phyloP scores from a whole-genome alignment of 2,329 filamentous ascomycete species.

The Fonsecaea multimorphosa region DNA sequence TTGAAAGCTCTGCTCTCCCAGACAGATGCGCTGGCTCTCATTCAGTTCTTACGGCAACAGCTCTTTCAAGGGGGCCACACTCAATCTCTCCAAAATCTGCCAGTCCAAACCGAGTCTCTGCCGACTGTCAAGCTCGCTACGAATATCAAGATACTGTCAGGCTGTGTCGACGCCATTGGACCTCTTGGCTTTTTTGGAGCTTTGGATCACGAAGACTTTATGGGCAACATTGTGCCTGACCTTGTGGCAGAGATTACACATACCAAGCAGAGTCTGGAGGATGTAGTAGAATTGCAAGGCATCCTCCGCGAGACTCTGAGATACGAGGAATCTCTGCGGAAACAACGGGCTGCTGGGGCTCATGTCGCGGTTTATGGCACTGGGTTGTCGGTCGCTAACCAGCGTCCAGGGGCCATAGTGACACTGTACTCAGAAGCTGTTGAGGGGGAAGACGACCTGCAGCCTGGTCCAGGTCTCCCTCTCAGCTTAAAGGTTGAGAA shows the following conservation, averaged over 20 bases:
- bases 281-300: conserved; percentile 54
- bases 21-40: conserved; percentile 35
- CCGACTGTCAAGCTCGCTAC: conserved; percentile 42
- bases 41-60: conserved; percentile 42
- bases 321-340: conserved; percentile 45
- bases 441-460: conserved; percentile 27
- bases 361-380: conserved; percentile 2
- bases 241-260: conserved; percentile 57
- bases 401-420: conserved; percentile 34
- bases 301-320: conserved; percentile 55
- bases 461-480: conserved; percentile 27
- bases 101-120: not conserved
- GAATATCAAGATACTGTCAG: conserved; percentile 51
- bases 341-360: conserved; percentile 28
- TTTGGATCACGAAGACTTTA: conserved; percentile 49
- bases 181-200: conserved; percentile 50
- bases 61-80: conserved; percentile 40
- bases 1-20: conserved; percentile 31
- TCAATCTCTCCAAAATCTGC: conserved; percentile 25
- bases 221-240: conserved; percentile 49
- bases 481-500: conserved; percentile 70
- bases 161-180: conserved; percentile 55
- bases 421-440: conserved; percentile 36
- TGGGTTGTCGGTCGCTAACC: conserved; percentile 8
- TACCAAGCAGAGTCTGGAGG: conserved; percentile 55